Percentiles rank a stretch among this genome's conserved stretches.
Conservation (phyloP, 805 yeast genomes). For the Sugiyamaella lignohabitans region DNA sequence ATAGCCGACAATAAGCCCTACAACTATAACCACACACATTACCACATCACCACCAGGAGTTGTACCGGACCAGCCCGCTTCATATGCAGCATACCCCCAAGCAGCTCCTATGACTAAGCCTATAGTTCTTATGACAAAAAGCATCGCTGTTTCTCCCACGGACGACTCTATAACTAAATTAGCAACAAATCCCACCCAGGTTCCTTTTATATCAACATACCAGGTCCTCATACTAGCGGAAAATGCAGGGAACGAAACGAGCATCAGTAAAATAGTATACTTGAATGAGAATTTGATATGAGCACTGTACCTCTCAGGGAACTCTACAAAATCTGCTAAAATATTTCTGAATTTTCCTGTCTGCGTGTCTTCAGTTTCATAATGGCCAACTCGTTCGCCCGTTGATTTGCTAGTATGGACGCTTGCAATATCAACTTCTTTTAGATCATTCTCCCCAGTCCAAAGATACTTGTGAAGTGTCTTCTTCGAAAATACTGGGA, state of each 20-base stretch:
- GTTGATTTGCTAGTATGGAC: background rate
- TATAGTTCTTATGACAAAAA: conserved; percentile 41
- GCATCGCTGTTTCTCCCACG: conserved; percentile 45
- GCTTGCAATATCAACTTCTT: conserved; percentile 16
- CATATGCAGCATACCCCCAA: conserved; percentile 45
- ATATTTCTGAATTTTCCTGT: conserved; percentile 9
- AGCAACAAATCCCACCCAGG: conserved; percentile 51
- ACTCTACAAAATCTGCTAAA: conserved; percentile 21
- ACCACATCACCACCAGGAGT: conserved; percentile 30
- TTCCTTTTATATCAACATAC: conserved; percentile 43
- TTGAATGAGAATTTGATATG: conserved; percentile 45
- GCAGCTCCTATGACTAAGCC: conserved; percentile 44
- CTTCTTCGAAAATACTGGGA: conserved; percentile 32
- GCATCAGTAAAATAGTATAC: conserved; percentile 39
- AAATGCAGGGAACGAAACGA: conserved; percentile 47
- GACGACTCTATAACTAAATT: conserved; percentile 45
- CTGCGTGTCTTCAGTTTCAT: conserved; percentile 4
- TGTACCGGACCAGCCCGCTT: conserved; percentile 32
- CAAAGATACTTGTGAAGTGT: conserved; percentile 35
- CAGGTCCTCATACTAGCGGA: conserved; percentile 42
- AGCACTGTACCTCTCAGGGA: conserved; percentile 18
- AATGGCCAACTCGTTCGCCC: background rate
- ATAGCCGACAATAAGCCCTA: conserved; percentile 43
- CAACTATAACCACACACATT: conserved; percentile 37
- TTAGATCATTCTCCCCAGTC: conserved; percentile 17